Evolutionary conservation across 495 filamentous ascomycete species (phyloP), one percentile per base, ranked within the genome.

Genomic region (Penicillium salamii): DNA sequence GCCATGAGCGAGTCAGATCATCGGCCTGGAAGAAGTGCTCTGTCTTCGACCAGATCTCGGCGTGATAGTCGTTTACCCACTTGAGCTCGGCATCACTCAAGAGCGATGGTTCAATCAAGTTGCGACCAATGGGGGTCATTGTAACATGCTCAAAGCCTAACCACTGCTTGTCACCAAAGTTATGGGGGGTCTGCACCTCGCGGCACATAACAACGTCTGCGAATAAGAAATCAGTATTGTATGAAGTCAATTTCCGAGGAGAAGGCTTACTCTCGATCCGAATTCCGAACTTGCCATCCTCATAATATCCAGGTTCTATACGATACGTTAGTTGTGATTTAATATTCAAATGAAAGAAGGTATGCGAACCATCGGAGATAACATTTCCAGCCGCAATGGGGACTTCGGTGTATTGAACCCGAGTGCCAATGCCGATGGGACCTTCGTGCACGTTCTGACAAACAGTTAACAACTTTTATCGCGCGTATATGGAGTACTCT

Each of bases 91-190:
- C 75, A n/a, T 74, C 75, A 17, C 84, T 90, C 55, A 99, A 60
- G 39, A 95, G 74, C 6, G 58, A 78, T 33, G 74, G 72, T 62
- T 97, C 89, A 47, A 96, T 91, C 53, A 99, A 71, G 46, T 91
- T 97, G 52, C 84, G 78, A 67, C 93, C 96, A 66, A 95, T 88
- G 1, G 95, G 95, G 15, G 89, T 88, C 90, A 97, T 91, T 1
- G 95, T 99, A 52, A 96, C 90, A 63, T 95, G 90, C 73, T 99
- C 91, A 55, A 99, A 97, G 12, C 92, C 91, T 15, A 96, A 69
- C 70, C 88, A 98, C 17, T 91, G 88, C 70, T 92, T 93, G 43
- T 96, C 92, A 5, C 92, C 93, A 60, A 97, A 97, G 29, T 80
- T 81, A 68, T 95, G 77, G 47, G 87, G 84, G 6, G 92, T 96